Percentiles rank a stretch among this genome's conserved stretches.
These are phyloP conservation scores for Calonectria ilicicola DNA, from an alignment of 2,329 filamentous ascomycete genomes.

Conservation along the genomic window DNA sequence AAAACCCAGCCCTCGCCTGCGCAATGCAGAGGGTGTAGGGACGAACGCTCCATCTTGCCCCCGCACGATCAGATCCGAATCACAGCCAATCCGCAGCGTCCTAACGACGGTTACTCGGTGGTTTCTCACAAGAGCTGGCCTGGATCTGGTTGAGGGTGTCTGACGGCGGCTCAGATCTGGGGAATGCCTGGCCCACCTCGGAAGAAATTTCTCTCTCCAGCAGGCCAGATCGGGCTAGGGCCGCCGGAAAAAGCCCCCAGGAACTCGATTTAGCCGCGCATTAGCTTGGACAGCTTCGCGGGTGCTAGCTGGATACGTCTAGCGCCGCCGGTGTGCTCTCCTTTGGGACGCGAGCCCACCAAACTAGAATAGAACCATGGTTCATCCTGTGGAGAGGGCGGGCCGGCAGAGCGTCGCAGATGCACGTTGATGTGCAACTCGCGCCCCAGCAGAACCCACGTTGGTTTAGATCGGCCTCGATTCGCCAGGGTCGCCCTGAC, in stretches of 20 bases:
- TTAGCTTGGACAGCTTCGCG: not conserved
- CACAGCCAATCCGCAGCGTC: slow-evolving; percentile 39
- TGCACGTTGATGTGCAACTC: slow-evolving; percentile 17
- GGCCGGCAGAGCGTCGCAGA: slow-evolving; percentile 29
- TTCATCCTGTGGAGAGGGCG: slow-evolving; percentile 31
- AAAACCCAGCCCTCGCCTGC: slow-evolving; percentile 28
- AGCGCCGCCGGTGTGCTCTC: slow-evolving; percentile 35
- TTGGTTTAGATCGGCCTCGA: slow-evolving; percentile 32
- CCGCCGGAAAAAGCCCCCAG: slow-evolving; percentile 29
- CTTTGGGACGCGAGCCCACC: not conserved
- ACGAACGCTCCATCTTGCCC: slow-evolving; percentile 30
- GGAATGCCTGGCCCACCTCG: slow-evolving; percentile 31
- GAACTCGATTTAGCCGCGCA: not conserved
- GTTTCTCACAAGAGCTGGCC: slow-evolving; percentile 34
- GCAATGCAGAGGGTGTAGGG: not conserved
- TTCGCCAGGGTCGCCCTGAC: slow-evolving; percentile 11
- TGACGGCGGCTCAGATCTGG: slow-evolving; percentile 36
- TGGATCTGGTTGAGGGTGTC: slow-evolving; percentile 26
- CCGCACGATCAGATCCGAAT: slow-evolving; percentile 30
- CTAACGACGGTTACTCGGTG: slow-evolving; percentile 31
- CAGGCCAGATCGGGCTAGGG: slow-evolving; percentile 30
- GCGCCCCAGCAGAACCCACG: slow-evolving; percentile 24
- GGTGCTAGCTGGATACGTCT: not conserved
- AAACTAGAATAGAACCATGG: slow-evolving; percentile 34
- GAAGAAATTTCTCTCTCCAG: slow-evolving; percentile 38